These are phyloP conservation scores for Rhodotorula sp. DNA, from an alignment of 1,284 basidiomycete genomes.

Conservation along the genomic window DNA sequence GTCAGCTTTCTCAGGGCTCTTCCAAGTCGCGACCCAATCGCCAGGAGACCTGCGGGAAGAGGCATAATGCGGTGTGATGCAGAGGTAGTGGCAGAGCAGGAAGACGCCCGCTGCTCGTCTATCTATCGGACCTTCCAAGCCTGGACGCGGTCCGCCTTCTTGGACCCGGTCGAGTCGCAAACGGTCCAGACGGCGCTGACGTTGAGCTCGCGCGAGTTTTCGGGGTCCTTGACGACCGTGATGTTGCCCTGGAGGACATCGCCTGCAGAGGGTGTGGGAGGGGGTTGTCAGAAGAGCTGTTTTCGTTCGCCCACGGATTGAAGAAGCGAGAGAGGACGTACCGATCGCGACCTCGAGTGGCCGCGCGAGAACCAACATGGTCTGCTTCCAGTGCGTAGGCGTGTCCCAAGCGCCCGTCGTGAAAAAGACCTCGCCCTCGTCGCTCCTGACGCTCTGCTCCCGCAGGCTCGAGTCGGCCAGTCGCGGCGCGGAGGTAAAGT, in stretches of 20 bases:
- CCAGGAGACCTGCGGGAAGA: no score
- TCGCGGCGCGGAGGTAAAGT: conserved; percentile 63
- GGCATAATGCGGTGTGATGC: no score
- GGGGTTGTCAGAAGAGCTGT: no score
- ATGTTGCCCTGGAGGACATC: conserved; percentile 76
- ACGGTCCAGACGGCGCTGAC: conserved; percentile 85
- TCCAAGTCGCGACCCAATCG: no score
- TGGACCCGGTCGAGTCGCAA: conserved; percentile 38
- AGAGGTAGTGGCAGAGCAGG: no score
- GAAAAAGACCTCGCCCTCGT: conserved; percentile 69
- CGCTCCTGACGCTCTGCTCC: conserved; percentile 10
- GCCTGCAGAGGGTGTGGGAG: conserved; percentile 53
- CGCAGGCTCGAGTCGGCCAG: conserved; percentile 49
- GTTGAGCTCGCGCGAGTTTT: conserved; percentile 85
- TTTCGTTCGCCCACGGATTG: no score
- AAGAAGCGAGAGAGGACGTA: conserved; percentile 47
- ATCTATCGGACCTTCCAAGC: conserved; percentile 39
- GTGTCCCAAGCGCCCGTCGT: conserved; percentile 84
- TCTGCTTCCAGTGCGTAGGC: conserved; percentile 99
- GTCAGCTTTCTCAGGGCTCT: no score
- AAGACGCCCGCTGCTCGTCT: no score
- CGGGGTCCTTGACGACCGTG: conserved; percentile 72
- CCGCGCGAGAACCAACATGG: conserved; percentile 79
- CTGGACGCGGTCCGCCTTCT: conserved; percentile 28
- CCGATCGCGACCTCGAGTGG: conserved; percentile 73